Evolutionary conservation across 805 yeast genomes (phyloP), one percentile per base, ranked within the genome.

Genomic region (Candida coleopterorum): DNA sequence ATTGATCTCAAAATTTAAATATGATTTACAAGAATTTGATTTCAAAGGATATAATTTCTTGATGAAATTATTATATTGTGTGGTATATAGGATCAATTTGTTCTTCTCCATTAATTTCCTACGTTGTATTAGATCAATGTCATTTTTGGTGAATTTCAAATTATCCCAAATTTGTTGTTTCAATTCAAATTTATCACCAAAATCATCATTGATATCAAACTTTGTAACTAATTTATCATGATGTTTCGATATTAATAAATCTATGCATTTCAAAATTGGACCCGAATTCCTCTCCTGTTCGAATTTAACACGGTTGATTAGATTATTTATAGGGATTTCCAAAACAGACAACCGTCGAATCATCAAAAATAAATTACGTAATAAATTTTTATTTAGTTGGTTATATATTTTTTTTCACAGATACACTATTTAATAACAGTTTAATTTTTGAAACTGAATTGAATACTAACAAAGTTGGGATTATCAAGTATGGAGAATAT

Each of bases 401-500:
- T 17, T 29, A 29, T 29, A 29, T 29, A 29, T 32, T 32, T 32
- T 32, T 32, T 24, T 23, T 32, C 28, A 32, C 28, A 23, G 34
- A 32, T 32, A 28, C 9, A 20, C 9, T 20, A 20, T 20, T 20
- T 20, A 20, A 20, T 6, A n/a, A 32, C 4, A 24, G 9, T 30
- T 37, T 37, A 15, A 39, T 39, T 30, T 60, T 45, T 9, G 40
- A 46, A 15, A 55, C 44, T 9, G 62, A 61, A 49, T 81, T 85
- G 14, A 70, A 35, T 50, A 73, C 54, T 67, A 86, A 75, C 23
- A 60, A 48, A 14, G 68, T 52, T 3, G 95, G 94, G 32, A 86
- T 72, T 18, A 81, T 24, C 38, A 81, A 70, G 12, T 86, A 85
- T n/a, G 95, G 95, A 1, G 70, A 48, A 52, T 86, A 86, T 8